Conservation (phyloP, 2,329 filamentous ascomycete species). For the Scedosporium boydii region DNA sequence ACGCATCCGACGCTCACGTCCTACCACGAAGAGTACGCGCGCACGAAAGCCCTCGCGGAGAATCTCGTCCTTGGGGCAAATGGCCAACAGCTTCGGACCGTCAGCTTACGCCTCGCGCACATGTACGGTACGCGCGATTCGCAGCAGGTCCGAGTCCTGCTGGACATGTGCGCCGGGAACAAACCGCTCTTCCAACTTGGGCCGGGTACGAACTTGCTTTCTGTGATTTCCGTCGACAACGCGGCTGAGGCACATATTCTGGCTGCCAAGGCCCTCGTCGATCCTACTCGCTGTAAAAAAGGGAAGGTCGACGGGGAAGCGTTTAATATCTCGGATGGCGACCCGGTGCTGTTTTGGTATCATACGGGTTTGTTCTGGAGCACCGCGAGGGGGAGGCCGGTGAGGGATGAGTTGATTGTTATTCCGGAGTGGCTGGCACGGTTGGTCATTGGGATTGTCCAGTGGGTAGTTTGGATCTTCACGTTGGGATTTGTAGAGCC, state of each 20-base stretch:
- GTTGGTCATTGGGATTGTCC: conserved; percentile 7
- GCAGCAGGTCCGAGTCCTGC: conserved; percentile 16
- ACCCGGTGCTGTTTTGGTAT: conserved; percentile 21
- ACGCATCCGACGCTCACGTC: conserved; percentile 14
- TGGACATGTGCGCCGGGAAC: conserved; percentile 25
- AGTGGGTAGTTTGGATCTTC: conserved; percentile 16
- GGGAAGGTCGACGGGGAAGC: conserved; percentile 20
- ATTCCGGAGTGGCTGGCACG: conserved; percentile 18
- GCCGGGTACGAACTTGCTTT: conserved; percentile 15
- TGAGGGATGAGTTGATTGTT: conserved; percentile 5
- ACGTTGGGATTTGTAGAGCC: conserved; percentile 16
- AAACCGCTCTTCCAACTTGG: conserved; percentile 21
- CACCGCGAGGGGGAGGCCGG: conserved; percentile 10
- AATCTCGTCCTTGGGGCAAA: conserved; percentile 19
- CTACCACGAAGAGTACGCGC: conserved; percentile 15
- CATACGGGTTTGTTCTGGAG: conserved; percentile 17
- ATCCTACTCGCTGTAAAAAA: conserved; percentile 4
- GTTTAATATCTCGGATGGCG: conserved; percentile 25
- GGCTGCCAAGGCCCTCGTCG: conserved; percentile 18
- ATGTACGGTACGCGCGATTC: conserved; percentile 23
- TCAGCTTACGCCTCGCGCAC: conserved; percentile 16
- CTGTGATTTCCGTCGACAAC: conserved; percentile 19
- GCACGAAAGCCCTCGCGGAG: conserved; percentile 24
- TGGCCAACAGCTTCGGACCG: conserved; percentile 15
- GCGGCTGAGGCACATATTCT: conserved; percentile 16